phyloP scores from a whole-genome alignment of 768 basidiomycete genomes.

The Pleurotus pulmonarius region DNA sequence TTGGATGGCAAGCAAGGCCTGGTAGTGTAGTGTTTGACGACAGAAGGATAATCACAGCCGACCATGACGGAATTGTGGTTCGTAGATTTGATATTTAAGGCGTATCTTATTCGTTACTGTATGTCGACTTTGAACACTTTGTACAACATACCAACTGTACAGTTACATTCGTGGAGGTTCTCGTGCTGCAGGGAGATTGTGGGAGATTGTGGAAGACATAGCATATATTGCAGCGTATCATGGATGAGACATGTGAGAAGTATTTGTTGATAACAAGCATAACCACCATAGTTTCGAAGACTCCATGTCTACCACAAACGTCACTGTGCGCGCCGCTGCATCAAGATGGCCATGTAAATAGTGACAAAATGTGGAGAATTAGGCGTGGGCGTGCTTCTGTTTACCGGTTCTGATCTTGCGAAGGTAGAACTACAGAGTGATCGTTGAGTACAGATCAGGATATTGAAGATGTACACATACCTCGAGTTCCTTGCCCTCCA shows the following conservation, averaged over 20 bases:
- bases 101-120: background rate
- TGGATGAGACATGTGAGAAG: constrained; percentile 3
- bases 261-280: constrained; percentile 2
- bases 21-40: constrained; percentile 71
- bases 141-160: background rate
- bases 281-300: constrained; percentile 5
- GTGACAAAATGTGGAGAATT: constrained; percentile 10
- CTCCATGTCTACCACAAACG: constrained; percentile 7
- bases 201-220: background rate
- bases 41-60: constrained; percentile 58
- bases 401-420: constrained; percentile 91
- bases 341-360: constrained; percentile 36
- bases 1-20: constrained; percentile 2
- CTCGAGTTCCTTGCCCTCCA: constrained; percentile 99
- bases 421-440: constrained; percentile 74
- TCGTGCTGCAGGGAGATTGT: background rate
- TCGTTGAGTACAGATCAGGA: constrained; percentile 14
- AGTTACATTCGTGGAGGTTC: background rate
- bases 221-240: constrained; percentile 9
- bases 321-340: constrained; percentile 1
- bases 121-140: background rate
- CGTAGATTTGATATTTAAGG: constrained; percentile 56
- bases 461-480: constrained; percentile 36
- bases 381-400: constrained; percentile 83
- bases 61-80: constrained; percentile 35